Percentiles rank a stretch among this genome's conserved stretches.
phyloP scores from a whole-genome alignment of 768 basidiomycete species.

The Rhizopogon vinicolor region DNA sequence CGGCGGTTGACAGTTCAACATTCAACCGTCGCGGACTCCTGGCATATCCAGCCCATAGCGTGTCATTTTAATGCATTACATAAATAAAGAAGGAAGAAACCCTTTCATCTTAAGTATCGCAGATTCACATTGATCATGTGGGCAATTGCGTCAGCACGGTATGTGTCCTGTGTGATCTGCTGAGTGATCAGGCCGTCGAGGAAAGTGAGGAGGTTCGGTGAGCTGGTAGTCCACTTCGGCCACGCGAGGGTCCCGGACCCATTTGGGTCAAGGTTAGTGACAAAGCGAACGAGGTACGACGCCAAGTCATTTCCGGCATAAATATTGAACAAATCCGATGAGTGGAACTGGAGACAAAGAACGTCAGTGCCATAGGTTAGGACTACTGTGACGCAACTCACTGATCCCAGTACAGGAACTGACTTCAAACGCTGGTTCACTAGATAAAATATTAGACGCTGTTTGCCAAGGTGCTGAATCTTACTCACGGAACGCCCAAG shows the following conservation, averaged over 20 bases:
- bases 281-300: constrained; percentile 21
- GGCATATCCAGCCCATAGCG: no score
- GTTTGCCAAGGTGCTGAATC: background rate
- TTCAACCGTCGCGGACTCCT: no score
- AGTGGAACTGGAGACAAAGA: background rate
- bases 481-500: constrained; percentile 17
- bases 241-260: constrained; percentile 11
- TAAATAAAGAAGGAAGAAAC: background rate
- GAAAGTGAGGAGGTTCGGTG: constrained; percentile 16
- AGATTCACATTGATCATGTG: constrained; percentile 5
- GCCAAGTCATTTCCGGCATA: constrained; percentile 2
- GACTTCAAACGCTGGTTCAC: constrained; percentile 2
- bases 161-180: constrained; percentile 14
- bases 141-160: constrained; percentile 12
- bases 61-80: no score
- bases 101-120: constrained; percentile 5
- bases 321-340: constrained; percentile 2
- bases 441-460: background rate
- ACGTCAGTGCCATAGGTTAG: background rate
- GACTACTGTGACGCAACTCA: background rate
- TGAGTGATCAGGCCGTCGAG: constrained; percentile 12
- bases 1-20: no score
- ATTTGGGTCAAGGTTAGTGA: constrained; percentile 18
- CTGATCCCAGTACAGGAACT: background rate
- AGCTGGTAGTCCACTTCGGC: constrained; percentile 13